Evolutionary conservation across 1,139 yeast genomes (phyloP).

Genomic region (Cylindricascospora bacillispora): DNA sequence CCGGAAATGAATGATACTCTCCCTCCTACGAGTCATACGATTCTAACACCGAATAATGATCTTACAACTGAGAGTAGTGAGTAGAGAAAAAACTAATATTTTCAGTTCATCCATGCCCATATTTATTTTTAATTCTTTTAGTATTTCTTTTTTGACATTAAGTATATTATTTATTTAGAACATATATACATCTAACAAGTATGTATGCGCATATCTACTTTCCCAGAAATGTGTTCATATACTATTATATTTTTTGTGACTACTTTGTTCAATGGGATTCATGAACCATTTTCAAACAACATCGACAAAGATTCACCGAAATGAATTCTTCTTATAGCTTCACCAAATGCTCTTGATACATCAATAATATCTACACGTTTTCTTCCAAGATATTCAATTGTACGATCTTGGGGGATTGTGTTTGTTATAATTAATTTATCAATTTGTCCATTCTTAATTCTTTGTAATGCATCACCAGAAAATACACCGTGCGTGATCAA

Average conservation of each 20-base stretch:
- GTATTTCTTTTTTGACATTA: no score
- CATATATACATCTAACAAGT: no score
- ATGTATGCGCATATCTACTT: no score
- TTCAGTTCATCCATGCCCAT: no score
- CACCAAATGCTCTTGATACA: constrained; percentile 79
- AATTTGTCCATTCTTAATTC: constrained; percentile 56
- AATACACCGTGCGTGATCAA: constrained; percentile 88
- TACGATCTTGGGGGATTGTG: constrained; percentile 70
- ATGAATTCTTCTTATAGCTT: constrained; percentile 88
- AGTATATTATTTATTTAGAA: no score
- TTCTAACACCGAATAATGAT: no score
- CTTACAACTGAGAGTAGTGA: no score
- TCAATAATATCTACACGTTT: constrained; percentile 71
- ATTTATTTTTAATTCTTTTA: no score
- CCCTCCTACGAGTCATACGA: no score
- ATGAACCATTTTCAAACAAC: constrained; percentile 84
- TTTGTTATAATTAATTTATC: constrained; percentile 88
- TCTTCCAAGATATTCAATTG: constrained; percentile 34
- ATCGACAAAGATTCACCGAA: constrained; percentile 93
- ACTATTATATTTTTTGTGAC: neutral
- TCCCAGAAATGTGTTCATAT: no score
- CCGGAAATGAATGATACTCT: no score
- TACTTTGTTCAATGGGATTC: constrained; percentile 2
- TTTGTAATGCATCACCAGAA: constrained; percentile 77
- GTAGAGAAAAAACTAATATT: no score